Percentiles rank a stretch among this genome's conserved stretches.
phyloP scores from a whole-genome alignment of 2,329 filamentous ascomycete species.

The Leptographium radiaticola region DNA sequence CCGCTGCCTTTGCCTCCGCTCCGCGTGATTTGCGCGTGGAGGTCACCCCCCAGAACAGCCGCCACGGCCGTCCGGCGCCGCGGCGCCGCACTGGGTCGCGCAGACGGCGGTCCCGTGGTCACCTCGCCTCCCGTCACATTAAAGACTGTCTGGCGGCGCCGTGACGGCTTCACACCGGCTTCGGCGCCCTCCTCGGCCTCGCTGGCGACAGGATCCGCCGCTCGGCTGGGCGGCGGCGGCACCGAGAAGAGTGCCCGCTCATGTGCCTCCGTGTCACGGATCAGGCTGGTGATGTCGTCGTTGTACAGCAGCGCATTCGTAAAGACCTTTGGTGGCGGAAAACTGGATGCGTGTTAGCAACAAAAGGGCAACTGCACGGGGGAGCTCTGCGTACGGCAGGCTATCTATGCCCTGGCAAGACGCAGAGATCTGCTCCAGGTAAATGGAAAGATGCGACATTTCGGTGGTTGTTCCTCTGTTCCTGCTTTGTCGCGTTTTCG shows the following conservation, averaged over 20 bases:
- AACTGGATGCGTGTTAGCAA: conserved; percentile 35
- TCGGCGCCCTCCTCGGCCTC: conserved; percentile 23
- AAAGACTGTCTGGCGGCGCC: conserved; percentile 50
- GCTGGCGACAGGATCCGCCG: conserved; percentile 24
- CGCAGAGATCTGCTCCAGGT: conserved; percentile 64
- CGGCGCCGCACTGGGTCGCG: conserved; percentile 30
- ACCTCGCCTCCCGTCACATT: conserved; percentile 51
- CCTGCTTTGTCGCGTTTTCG: neutral
- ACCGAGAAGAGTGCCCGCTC: conserved; percentile 92
- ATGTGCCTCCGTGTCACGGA: conserved; percentile 88
- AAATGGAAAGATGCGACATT: conserved; percentile 57
- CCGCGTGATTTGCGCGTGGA: conserved; percentile 66
- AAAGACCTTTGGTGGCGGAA: conserved; percentile 85
- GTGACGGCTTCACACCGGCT: conserved; percentile 10
- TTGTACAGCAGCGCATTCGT: conserved; percentile 81
- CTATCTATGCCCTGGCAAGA: conserved; percentile 66
- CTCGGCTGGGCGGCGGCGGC: conserved; percentile 47
- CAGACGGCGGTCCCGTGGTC: conserved; percentile 39
- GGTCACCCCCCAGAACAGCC: conserved; percentile 73
- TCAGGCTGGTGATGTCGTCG: conserved; percentile 86
- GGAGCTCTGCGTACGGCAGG: conserved; percentile 44
- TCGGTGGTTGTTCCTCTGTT: neutral
- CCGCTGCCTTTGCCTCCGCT: conserved; percentile 39
- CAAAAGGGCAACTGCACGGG: neutral
- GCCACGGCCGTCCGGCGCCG: conserved; percentile 74